phyloP scores from a whole-genome alignment of 352 stramenopile species.

The Albugo candida region DNA sequence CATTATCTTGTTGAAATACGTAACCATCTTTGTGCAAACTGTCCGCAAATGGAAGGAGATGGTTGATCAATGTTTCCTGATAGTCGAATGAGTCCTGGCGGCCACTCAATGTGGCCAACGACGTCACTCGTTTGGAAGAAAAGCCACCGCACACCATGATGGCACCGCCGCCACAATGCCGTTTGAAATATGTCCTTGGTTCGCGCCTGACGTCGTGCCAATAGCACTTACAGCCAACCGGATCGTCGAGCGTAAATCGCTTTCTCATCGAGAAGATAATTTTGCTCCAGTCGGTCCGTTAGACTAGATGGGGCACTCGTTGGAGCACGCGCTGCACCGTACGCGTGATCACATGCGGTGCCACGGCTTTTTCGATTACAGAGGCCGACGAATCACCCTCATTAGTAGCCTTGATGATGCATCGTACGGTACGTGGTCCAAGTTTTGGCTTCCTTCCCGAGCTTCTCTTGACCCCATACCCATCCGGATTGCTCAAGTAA shows the following conservation, averaged over 20 bases:
- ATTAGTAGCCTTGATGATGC: too few species aligned
- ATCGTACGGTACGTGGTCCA: too few species aligned
- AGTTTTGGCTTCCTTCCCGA: too few species aligned
- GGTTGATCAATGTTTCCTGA: constrained; percentile 11
- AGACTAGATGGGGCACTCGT: constrained; percentile 8
- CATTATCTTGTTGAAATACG: too few species aligned
- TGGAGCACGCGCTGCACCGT: constrained; percentile 5
- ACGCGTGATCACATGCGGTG: too few species aligned
- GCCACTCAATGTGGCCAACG: constrained; percentile 5
- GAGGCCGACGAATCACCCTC: too few species aligned
- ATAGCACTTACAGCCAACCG: constrained; percentile 14
- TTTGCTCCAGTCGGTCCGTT: constrained; percentile 6
- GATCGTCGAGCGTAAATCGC: constrained; percentile 20
- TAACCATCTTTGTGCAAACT: not conserved
- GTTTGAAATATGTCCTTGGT: constrained; percentile 1
- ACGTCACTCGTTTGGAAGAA: not conserved
- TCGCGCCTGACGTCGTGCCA: constrained; percentile 12
- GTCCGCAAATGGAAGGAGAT: constrained; percentile 4
- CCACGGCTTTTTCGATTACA: too few species aligned
- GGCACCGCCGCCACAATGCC: too few species aligned
- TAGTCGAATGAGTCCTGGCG: constrained; percentile 3
- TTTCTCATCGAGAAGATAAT: constrained; percentile 23
- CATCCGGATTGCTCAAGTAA: too few species aligned
- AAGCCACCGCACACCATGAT: too few species aligned
- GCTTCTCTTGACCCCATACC: too few species aligned